Evolutionary conservation across 2,329 filamentous ascomycete species (phyloP).

Genomic region (Arthroderma uncinatum): DNA sequence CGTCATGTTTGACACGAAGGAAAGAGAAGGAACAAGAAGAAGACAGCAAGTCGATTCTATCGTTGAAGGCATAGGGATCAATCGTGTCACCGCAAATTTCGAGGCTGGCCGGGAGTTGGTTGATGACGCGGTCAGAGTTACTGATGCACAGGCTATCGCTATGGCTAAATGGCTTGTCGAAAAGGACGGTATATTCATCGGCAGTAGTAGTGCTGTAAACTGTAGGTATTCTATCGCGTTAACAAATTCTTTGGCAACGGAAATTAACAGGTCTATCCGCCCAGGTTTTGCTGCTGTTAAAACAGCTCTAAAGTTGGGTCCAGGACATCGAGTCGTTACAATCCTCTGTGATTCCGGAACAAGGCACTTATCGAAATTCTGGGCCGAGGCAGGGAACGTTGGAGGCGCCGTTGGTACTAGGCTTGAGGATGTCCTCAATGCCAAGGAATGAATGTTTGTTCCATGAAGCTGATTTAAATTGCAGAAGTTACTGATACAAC

Average conservation of each 20-base stretch:
- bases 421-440: constrained; percentile 36
- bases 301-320: constrained; percentile 37
- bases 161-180: constrained; percentile 98
- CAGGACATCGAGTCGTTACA: constrained; percentile 40
- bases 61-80: constrained; percentile 92
- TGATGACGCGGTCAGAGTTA: constrained; percentile 81
- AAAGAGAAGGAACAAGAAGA: constrained; percentile 80
- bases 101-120: constrained; percentile 75
- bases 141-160: constrained; percentile 72
- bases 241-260: background rate
- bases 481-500: background rate
- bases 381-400: constrained; percentile 39
- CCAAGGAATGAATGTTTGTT: background rate
- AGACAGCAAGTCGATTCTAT: constrained; percentile 89
- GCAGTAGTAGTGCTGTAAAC: constrained; percentile 94
- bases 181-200: constrained; percentile 86
- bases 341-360: constrained; percentile 42
- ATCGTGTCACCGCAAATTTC: constrained; percentile 87
- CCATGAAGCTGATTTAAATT: background rate
- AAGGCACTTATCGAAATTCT: constrained; percentile 43
- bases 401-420: constrained; percentile 36
- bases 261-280: constrained; percentile 10
- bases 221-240: constrained; percentile 44
- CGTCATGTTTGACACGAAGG: constrained; percentile 86
- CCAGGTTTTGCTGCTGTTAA: constrained; percentile 39